Conservation (phyloP, 495 filamentous ascomycete species). For the Elaphomyces granulatus region DNA sequence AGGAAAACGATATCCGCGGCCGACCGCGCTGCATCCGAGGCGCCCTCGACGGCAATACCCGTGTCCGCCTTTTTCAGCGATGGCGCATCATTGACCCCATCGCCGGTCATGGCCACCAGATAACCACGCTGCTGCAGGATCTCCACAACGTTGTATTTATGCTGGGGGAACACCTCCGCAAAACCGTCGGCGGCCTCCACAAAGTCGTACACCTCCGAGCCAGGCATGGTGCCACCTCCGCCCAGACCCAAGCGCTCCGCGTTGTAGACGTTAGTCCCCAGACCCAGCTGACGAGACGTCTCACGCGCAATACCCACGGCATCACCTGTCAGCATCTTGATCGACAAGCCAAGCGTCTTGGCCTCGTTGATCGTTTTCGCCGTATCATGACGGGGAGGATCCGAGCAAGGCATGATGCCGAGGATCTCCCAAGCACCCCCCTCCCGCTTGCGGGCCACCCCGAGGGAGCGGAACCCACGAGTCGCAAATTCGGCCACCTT, state of each 20-base stretch:
- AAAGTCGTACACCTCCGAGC: constrained; percentile 86
- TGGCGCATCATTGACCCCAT: constrained; percentile 94
- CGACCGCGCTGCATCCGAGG: constrained; percentile 82
- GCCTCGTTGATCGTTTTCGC: constrained; percentile 83
- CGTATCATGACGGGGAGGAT: constrained; percentile 84
- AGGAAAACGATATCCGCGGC: constrained; percentile 92
- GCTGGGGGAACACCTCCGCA: constrained; percentile 87
- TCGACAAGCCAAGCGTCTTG: constrained; percentile 69
- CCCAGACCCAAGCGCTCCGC: constrained; percentile 72
- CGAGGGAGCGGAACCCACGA: constrained; percentile 84
- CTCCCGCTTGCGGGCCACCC: constrained; percentile 75
- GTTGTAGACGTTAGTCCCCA: constrained; percentile 90
- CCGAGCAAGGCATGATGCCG: constrained; percentile 85
- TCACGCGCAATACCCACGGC: constrained; percentile 86
- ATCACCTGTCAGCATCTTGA: constrained; percentile 97
- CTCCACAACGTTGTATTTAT: constrained; percentile 95
- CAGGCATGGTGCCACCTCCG: constrained; percentile 81
- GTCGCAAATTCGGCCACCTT: constrained; percentile 83
- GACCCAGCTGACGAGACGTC: constrained; percentile 76
- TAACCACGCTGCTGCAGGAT: constrained; percentile 91
- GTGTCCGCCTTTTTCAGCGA: constrained; percentile 90
- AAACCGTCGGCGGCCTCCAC: constrained; percentile 93
- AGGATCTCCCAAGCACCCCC: constrained; percentile 74
- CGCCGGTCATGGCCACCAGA: constrained; percentile 95
- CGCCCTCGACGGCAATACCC: constrained; percentile 80